Evolutionary conservation across 2,329 filamentous ascomycete genomes (phyloP), one percentile per base, ranked within the genome.

Genomic region (Aspergillus spinulosporus): DNA sequence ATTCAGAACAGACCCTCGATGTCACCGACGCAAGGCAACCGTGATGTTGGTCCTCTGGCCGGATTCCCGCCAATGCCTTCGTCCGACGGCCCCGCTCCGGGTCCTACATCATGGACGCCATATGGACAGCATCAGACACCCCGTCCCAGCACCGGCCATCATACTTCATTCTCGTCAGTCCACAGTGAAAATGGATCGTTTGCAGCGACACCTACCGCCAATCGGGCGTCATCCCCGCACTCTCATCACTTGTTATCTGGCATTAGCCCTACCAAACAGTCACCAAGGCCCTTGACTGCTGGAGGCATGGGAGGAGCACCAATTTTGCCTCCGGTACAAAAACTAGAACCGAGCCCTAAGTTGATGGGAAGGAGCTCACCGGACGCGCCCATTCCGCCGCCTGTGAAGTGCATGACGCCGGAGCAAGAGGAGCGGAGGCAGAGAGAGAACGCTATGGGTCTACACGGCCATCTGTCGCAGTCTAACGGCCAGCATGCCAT

Each of bases 11-110:
- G 72, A 11, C 76, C 77, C 1, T 74, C 76, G 1, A 77, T 79
- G 71, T 79, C 78, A 15, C 77, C 78, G 28, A 76, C 80, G 54
- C 66, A 82, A 70, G 72, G 80, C 54, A 71, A 82, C 66, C 66
- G 77, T 69, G 72, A 82, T 64, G 67, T 78, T 46, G 76, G 76
- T 3, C 75, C 73, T 49, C 67, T 79, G 44, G 76, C 75, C 15
- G 76, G 76, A 7, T 74, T 78, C 42, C 74, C 73, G n/a, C 64
- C 68, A 12, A 60, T 66, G 26, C 61, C 57, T 11, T 55, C 66
- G 6, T 60, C 66, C 14, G 71, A 74, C 48, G 68, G 64, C 11
- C 54, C 42, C 42, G 42, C 6, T 14, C 65, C 72, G 3, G 43
- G 26, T 15, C 43, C 67, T 4, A 54, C 62, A 5, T 65, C 72